Conservation (phyloP, 2,329 filamentous ascomycete species). For the Arthrocladium fulminans region DNA sequence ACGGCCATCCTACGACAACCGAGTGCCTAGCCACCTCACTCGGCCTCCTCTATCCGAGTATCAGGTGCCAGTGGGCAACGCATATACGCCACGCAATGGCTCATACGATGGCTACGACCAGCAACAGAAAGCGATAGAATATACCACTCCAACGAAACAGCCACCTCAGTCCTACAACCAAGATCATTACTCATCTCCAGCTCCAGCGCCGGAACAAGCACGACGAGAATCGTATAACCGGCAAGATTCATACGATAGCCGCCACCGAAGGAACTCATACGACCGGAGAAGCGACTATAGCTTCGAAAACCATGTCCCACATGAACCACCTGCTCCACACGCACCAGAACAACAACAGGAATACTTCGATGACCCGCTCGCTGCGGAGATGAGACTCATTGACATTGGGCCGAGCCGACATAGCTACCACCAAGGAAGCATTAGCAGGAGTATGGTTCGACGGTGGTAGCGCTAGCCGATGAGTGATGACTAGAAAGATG, state of each 20-base stretch:
- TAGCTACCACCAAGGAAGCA: slow-evolving; percentile 6
- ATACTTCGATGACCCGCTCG: slow-evolving; percentile 40
- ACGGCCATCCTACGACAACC: slow-evolving; percentile 5
- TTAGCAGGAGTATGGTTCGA: slow-evolving; percentile 3
- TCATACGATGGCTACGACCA: slow-evolving; percentile 2
- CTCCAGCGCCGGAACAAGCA: slow-evolving; percentile 27
- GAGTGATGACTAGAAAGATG: not conserved
- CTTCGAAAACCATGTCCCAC: slow-evolving; percentile 3
- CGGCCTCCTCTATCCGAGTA: slow-evolving; percentile 20
- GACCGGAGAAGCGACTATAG: slow-evolving; percentile 2
- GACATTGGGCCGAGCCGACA: slow-evolving; percentile 34
- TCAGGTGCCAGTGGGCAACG: slow-evolving; percentile 15
- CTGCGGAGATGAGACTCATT: slow-evolving; percentile 47
- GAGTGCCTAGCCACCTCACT: not conserved
- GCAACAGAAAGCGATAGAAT: not conserved
- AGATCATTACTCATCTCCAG: slow-evolving; percentile 19
- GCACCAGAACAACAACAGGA: slow-evolving; percentile 15
- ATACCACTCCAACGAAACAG: slow-evolving; percentile 18
- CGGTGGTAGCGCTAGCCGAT: too few relatives aligned
- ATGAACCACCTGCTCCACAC: slow-evolving; percentile 27
- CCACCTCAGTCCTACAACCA: slow-evolving; percentile 7
- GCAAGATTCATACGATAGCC: not conserved
- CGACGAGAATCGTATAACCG: slow-evolving; percentile 7
- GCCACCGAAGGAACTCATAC: not conserved
- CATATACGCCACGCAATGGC: slow-evolving; percentile 11